Conservation (phyloP, 2,329 filamentous ascomycete genomes). For the Calonectria hawksworthii region DNA sequence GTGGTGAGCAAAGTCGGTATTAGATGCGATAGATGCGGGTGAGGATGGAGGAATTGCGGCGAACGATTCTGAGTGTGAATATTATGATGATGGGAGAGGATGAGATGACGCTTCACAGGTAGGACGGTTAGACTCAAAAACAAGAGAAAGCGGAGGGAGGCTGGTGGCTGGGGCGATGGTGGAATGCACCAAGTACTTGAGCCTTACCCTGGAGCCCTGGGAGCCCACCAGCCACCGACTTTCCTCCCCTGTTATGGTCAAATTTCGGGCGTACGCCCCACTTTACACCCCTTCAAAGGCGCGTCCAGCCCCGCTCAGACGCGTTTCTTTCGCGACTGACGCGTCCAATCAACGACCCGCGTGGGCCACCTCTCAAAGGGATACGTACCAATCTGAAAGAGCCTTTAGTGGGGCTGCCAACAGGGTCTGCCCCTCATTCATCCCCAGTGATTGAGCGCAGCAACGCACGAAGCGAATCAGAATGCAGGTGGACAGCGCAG, state of each 20-base stretch:
- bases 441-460: not conserved
- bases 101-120: slow-evolving; percentile 43
- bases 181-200: slow-evolving; percentile 26
- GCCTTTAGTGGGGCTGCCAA: not conserved
- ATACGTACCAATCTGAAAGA: slow-evolving; percentile 11
- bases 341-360: slow-evolving; percentile 41
- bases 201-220: slow-evolving; percentile 43
- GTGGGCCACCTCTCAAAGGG: not conserved
- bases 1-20: not conserved
- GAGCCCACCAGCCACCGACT: slow-evolving; percentile 43
- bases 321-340: slow-evolving; percentile 49
- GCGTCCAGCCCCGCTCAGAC: slow-evolving; percentile 40
- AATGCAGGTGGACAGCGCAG: slow-evolving; percentile 31
- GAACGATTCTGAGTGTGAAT: slow-evolving; percentile 42
- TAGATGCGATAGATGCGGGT: slow-evolving; percentile 2
- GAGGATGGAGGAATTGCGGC: slow-evolving; percentile 30
- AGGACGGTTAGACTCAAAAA: slow-evolving; percentile 41
- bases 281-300: slow-evolving; percentile 36
- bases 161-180: slow-evolving; percentile 44
- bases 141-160: slow-evolving; percentile 37
- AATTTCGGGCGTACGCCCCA: slow-evolving; percentile 33
- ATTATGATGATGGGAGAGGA: slow-evolving; percentile 41
- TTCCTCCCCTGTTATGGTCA: slow-evolving; percentile 34
- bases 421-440: slow-evolving; percentile 14
- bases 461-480: slow-evolving; percentile 4